These are phyloP conservation scores for Mucor mucedo DNA, from an alignment of 371 early-diverging fungal genomes.

Conservation along the genomic window DNA sequence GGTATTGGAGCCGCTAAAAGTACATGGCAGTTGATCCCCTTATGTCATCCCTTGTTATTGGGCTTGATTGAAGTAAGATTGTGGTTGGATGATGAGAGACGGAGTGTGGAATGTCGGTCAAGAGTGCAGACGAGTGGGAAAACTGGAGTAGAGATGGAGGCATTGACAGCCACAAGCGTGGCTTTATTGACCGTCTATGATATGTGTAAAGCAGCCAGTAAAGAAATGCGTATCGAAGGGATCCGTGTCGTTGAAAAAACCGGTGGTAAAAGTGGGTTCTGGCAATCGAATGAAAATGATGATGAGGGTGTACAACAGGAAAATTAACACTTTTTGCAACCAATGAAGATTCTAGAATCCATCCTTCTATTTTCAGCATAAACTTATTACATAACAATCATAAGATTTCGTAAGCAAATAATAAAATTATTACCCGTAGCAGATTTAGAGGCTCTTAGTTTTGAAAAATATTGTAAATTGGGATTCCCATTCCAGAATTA, in stretches of 20 bases:
- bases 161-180: constrained; percentile 81
- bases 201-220: constrained; percentile 77
- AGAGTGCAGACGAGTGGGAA: constrained; percentile 77
- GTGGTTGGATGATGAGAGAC: constrained; percentile 42
- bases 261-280: constrained; percentile 81
- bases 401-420: too few species aligned
- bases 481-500: too few species aligned
- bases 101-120: constrained; percentile 59
- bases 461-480: too few species aligned
- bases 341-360: too few species aligned
- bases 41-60: constrained; percentile 89
- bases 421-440: too few species aligned
- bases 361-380: too few species aligned
- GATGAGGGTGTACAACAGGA: too few species aligned
- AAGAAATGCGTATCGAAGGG: constrained; percentile 59
- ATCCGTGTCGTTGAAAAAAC: constrained; percentile 75
- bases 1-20: constrained; percentile 92
- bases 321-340: too few species aligned
- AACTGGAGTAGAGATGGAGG: constrained; percentile 96
- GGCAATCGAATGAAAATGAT: constrained; percentile 10
- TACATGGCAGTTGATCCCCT: constrained; percentile 82
- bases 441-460: too few species aligned
- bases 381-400: too few species aligned
- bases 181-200: constrained; percentile 82
- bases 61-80: constrained; percentile 73